Base-by-base conservation (phyloP, 2,329 filamentous ascomycete species). In the Aspergillus ibericus region DNA sequence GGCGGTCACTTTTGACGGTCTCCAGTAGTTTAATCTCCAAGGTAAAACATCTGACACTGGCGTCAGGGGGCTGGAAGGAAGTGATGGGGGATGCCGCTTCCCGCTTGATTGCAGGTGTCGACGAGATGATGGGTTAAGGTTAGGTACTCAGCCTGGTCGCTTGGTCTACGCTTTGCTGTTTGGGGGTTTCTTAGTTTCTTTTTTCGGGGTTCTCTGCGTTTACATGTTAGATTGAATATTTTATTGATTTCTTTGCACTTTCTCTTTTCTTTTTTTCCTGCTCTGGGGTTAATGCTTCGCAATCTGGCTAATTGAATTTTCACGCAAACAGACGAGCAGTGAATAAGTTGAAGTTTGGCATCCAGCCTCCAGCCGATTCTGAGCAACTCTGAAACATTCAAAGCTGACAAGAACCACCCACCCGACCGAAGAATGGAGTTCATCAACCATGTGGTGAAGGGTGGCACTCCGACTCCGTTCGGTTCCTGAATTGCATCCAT, bases 21-120 rank as follows among this genome's bases (percentile, higher is more conserved):
- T 53, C 51, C 51, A 44, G 51, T 53, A 53, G 51, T 42, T 53
- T 44, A 53, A 34, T 53, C 51, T 44, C 29, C 9, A 42, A 44
- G 38, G 12, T 32, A 32, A 40, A 53, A 48, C 27, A 25, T 34
- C 29, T 53, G 51, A 53, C 51, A 53, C 36, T 42, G 51, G 36
- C 25, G 36, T 38, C 20, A 15, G 27, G 10, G 50, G 50, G 50
- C 42, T 32, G 36, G 22, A 15, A 15, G n/a, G 40, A 13, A 22
- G 25, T 16, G 10, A 15, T 29, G 9, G 51, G 18, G 6, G 49
- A 44, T 42, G 38, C 22, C 10, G 22, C 38, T 22, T 22, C 18
- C 38, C 38, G 38, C 38, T 42, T 22, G 18, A 42, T 22, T 18
- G 38, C 38, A 42, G 18, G 18, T 42, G 38, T 22, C 48, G 34